Percentiles rank a stretch among this genome's conserved stretches.
Conservation (phyloP, 768 basidiomycete species). For the Russula dissimulans region DNA sequence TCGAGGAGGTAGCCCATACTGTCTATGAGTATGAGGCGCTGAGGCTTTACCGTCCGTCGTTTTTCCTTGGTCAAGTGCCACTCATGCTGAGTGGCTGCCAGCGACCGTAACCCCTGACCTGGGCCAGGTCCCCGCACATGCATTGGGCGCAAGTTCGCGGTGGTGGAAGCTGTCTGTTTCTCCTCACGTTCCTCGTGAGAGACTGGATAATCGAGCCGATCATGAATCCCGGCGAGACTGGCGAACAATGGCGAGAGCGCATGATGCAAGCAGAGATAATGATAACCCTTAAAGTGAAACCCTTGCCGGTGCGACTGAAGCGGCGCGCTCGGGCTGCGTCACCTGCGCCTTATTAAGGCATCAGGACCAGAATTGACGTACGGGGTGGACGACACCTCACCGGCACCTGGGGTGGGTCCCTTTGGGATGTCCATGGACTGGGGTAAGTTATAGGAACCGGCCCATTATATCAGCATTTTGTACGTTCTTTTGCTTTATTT, state of each 20-base stretch:
- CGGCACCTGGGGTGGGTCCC: too few species aligned
- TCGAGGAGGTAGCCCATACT: constrained; percentile 26
- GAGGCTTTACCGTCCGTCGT: constrained; percentile 28
- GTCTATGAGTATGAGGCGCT: constrained; percentile 29
- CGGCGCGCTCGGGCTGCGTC: neutral
- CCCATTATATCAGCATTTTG: too few species aligned
- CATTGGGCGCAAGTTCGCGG: constrained; percentile 47
- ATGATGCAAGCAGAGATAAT: constrained; percentile 2
- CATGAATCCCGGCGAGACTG: constrained; percentile 32
- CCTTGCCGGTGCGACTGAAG: constrained; percentile 2
- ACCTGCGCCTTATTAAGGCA: neutral
- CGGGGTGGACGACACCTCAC: too few species aligned
- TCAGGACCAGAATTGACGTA: too few species aligned
- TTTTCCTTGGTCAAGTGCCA: neutral
- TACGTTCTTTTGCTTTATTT: too few species aligned
- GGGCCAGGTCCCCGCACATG: constrained; percentile 40
- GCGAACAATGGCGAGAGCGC: constrained; percentile 15
- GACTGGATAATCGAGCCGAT: constrained; percentile 45
- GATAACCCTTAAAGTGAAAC: constrained; percentile 2
- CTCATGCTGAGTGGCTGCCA: constrained; percentile 5
- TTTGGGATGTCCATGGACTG: too few species aligned
- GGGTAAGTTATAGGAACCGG: too few species aligned
- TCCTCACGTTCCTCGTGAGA: constrained; percentile 42
- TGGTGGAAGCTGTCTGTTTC: constrained; percentile 43
- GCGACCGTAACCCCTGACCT: constrained; percentile 9